A percentile compares a stretch with the other conserved stretches of the same genome.
Conservation (phyloP, 2,329 filamentous ascomycete species). For the Aureobasidium sp. region DNA sequence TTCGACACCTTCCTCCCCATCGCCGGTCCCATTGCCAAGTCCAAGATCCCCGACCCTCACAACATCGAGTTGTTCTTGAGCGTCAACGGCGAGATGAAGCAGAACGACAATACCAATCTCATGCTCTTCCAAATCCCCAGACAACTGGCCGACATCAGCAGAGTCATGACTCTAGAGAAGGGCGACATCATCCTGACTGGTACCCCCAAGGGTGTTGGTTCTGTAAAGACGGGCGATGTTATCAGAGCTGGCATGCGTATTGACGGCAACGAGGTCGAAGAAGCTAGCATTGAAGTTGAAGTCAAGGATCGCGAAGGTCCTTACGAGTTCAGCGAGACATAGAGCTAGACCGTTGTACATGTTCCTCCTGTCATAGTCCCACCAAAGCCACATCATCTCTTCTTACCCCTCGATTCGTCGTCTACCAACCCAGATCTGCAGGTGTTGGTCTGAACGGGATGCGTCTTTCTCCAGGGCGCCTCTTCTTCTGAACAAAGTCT, state of each 20-base stretch:
- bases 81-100: constrained; percentile 71
- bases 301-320: constrained; percentile 72
- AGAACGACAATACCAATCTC: constrained; percentile 82
- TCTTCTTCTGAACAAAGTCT: not conserved
- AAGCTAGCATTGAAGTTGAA: constrained; percentile 74
- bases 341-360: constrained; percentile 9
- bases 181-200: constrained; percentile 95
- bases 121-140: constrained; percentile 91
- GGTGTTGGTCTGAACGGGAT: not conserved
- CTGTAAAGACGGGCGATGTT: constrained; percentile 76
- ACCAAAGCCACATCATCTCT: not conserved
- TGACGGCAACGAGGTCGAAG: constrained; percentile 72
- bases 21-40: constrained; percentile 72
- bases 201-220: constrained; percentile 90
- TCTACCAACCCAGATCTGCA: not conserved
- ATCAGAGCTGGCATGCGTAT: constrained; percentile 79
- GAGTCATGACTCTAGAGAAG: constrained; percentile 86
- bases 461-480: not conserved
- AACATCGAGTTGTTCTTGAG: constrained; percentile 77
- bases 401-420: not conserved
- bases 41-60: constrained; percentile 76
- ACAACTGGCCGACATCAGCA: constrained; percentile 83
- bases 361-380: not conserved
- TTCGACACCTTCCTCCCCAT: constrained; percentile 97
- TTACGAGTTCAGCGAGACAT: constrained; percentile 61